Percentiles rank a stretch among this genome's conserved stretches.
Evolutionary conservation across 2,329 filamentous ascomycete species (phyloP).

Genomic region (Ceratocystis cacaofunesta): DNA sequence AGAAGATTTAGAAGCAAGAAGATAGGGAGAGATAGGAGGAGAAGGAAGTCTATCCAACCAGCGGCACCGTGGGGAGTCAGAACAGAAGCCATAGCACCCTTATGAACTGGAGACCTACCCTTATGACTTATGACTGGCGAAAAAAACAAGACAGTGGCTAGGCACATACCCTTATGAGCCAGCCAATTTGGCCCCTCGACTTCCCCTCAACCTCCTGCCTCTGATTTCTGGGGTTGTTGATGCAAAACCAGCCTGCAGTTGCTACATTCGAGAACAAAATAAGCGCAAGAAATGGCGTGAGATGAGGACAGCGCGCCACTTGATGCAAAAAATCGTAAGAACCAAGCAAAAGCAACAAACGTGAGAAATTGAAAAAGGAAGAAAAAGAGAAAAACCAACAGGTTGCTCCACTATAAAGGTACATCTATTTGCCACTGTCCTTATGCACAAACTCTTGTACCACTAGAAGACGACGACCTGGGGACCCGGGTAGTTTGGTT

Average conservation of each 20-base stretch:
- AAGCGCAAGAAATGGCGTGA: constrained; percentile 4
- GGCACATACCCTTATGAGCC: not conserved
- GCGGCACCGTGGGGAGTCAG: not conserved
- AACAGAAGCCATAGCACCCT: not conserved
- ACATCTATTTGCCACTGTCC: not conserved
- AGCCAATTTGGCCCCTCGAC: not conserved
- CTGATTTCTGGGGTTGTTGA: not conserved
- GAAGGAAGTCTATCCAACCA: not conserved
- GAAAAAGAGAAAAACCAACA: not conserved
- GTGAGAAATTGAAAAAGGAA: not conserved
- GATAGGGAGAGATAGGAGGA: not conserved
- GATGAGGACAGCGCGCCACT: not conserved
- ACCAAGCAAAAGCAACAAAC: not conserved
- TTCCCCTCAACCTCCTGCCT: not conserved
- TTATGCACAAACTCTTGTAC: not conserved
- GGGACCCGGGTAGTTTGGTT: not conserved
- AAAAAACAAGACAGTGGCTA: not conserved
- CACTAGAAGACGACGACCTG: not conserved
- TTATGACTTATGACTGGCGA: not conserved
- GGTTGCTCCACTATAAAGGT: not conserved
- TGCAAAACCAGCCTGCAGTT: not conserved
- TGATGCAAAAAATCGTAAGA: not conserved
- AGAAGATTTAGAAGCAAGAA: not conserved
- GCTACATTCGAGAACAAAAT: constrained; percentile 4
- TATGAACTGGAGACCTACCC: not conserved